A percentile compares a stretch with the other conserved stretches of the same genome.
Evolutionary conservation across 192 early-diverging fungal species (phyloP).

Genomic region (Obelidium mucronatum): DNA sequence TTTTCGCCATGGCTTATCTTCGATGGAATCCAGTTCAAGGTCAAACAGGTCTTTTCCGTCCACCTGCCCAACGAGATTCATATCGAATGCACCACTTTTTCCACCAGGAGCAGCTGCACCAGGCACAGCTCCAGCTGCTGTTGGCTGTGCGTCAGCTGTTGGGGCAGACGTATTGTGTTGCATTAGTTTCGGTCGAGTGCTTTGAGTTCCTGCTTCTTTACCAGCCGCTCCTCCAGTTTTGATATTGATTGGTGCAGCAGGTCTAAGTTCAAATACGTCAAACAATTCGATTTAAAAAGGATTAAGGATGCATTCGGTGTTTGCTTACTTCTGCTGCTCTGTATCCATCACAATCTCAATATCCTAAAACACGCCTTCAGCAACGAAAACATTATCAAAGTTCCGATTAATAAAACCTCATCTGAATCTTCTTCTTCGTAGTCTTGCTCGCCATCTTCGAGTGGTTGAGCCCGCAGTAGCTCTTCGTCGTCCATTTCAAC

Average conservation of each 20-base stretch:
- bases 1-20: constrained; percentile 97
- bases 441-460: constrained; percentile 62
- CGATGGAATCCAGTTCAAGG: constrained; percentile 88
- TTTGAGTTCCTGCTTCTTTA: constrained; percentile 20
- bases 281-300: background rate
- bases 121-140: background rate
- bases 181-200: background rate
- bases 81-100: constrained; percentile 51
- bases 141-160: background rate
- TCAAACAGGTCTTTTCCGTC: constrained; percentile 87
- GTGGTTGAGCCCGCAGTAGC: constrained; percentile 33
- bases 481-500: constrained; percentile 23
- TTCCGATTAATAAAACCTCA: constrained; percentile 56
- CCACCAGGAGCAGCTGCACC: constrained; percentile 37
- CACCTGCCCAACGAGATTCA: constrained; percentile 76
- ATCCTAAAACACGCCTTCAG: constrained; percentile 49
- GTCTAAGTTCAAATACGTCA: background rate
- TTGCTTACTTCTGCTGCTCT: constrained; percentile 46
- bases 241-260: constrained; percentile 16
- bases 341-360: constrained; percentile 76
- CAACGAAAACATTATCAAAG: background rate
- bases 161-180: background rate
- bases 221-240: constrained; percentile 1
- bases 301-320: background rate
- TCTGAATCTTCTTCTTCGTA: constrained; percentile 67